Evolutionary conservation across 2,329 filamentous ascomycete genomes (phyloP).

Genomic region (Trichophyton benhamiae): DNA sequence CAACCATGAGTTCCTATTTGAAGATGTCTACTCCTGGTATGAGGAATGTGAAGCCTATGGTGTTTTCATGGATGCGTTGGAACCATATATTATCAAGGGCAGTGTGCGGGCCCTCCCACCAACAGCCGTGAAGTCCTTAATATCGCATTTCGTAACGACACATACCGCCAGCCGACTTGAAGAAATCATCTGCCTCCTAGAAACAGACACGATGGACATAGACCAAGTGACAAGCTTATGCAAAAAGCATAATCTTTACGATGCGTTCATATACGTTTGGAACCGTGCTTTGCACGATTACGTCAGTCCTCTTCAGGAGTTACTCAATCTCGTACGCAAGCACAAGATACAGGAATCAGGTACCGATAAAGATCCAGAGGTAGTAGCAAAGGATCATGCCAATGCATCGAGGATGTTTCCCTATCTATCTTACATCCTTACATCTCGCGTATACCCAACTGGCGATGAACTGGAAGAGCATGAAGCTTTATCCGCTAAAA

Average conservation of each 20-base stretch:
- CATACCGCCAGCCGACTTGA: slow-evolving; percentile 70
- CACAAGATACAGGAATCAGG: slow-evolving; percentile 13
- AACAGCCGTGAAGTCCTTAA: slow-evolving; percentile 70
- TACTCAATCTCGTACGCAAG: slow-evolving; percentile 43
- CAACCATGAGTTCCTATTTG: slow-evolving; percentile 75
- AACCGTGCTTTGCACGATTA: slow-evolving; percentile 82
- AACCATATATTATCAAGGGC: slow-evolving; percentile 73
- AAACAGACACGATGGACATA: slow-evolving; percentile 81
- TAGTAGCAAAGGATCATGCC: slow-evolving; percentile 43
- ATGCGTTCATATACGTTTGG: slow-evolving; percentile 94
- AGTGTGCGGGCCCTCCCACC: slow-evolving; percentile 67
- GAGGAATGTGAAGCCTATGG: slow-evolving; percentile 61
- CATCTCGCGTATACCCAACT: slow-evolving; percentile 81
- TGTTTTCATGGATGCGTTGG: slow-evolving; percentile 76
- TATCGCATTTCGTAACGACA: slow-evolving; percentile 64
- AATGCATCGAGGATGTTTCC: slow-evolving; percentile 86
- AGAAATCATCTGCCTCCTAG: slow-evolving; percentile 87
- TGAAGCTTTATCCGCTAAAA: slow-evolving; percentile 65
- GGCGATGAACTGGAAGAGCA: slow-evolving; percentile 61
- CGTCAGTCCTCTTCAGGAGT: slow-evolving; percentile 75
- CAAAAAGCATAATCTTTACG: slow-evolving; percentile 83
- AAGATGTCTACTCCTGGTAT: slow-evolving; percentile 81
- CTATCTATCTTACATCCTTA: slow-evolving; percentile 83
- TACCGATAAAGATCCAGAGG: slow-evolving; percentile 37
- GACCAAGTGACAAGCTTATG: slow-evolving; percentile 85